Conservation (phyloP, 345 rosid genomes). For the Cardamine resedifolia region DNA sequence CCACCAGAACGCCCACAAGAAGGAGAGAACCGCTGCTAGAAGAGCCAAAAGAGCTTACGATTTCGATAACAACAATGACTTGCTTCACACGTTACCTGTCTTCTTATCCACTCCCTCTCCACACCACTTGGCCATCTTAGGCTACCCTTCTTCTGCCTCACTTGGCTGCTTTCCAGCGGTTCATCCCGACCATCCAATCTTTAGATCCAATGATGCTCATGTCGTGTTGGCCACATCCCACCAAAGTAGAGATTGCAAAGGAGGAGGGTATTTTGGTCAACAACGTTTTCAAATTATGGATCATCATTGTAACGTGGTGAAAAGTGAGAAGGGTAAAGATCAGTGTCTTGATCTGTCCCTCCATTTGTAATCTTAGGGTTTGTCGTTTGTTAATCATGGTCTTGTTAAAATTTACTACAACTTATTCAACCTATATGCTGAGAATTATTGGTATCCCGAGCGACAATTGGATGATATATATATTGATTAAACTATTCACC, state of each 20-base stretch:
- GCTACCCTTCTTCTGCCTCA: constrained; percentile 51
- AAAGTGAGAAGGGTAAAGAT: constrained; percentile 39
- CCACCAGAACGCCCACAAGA: constrained; percentile 96
- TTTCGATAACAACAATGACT: constrained; percentile 38
- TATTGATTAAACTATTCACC: background rate
- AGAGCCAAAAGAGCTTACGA: constrained; percentile 61
- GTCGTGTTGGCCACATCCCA: constrained; percentile 28
- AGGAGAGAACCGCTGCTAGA: constrained; percentile 73
- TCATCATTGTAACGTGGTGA: constrained; percentile 16
- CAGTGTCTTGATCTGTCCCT: constrained; percentile 76
- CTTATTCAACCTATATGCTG: background rate
- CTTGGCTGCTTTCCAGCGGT: constrained; percentile 38
- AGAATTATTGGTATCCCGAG: background rate
- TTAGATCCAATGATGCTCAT: constrained; percentile 41
- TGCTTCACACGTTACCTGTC: constrained; percentile 36
- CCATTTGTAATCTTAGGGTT: constrained; percentile 52
- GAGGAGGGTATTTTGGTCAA: constrained; percentile 39
- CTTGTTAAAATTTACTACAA: background rate
- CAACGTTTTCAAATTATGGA: constrained; percentile 26
- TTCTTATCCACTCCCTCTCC: constrained; percentile 44
- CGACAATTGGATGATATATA: background rate
- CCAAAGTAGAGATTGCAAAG: constrained; percentile 42
- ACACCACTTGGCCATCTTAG: constrained; percentile 43
- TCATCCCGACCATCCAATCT: constrained; percentile 17
- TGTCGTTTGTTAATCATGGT: background rate